These are phyloP conservation scores for Tetrahymena borealis DNA, from an alignment of 73 alveolate species.

Conservation along the genomic window DNA sequence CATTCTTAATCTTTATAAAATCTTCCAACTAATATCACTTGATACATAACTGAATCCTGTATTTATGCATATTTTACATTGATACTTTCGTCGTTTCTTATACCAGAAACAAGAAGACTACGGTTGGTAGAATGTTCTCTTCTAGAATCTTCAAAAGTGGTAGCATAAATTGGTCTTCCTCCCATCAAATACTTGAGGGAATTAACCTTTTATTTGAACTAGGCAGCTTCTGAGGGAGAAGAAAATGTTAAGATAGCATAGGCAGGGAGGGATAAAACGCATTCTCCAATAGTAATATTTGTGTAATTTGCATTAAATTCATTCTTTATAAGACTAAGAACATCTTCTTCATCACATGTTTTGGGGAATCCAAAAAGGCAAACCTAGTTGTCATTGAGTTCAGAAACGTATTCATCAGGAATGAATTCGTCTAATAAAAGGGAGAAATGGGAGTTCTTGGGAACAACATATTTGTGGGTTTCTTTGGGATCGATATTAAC, in stretches of 20 bases:
- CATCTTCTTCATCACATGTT: neutral
- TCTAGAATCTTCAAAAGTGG: neutral
- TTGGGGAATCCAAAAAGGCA: neutral
- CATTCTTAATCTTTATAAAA: neutral
- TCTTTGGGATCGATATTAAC: neutral
- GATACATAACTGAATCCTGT: too few relatives aligned
- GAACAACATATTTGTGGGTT: neutral
- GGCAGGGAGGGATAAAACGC: neutral
- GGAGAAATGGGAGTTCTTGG: neutral
- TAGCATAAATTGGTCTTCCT: neutral
- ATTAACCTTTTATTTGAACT: neutral
- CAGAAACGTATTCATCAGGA: neutral
- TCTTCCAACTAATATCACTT: neutral
- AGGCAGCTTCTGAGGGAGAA: neutral
- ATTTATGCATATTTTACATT: neutral
- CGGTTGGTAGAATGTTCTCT: conserved; percentile 4
- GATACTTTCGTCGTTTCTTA: neutral
- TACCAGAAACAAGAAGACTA: neutral
- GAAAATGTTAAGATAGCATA: neutral
- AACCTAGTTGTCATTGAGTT: neutral
- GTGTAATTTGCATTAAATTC: neutral
- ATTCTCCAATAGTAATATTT: neutral
- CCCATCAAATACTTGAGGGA: neutral
- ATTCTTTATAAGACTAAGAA: neutral
- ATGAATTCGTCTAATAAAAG: neutral